A percentile compares a stretch with the other conserved stretches of the same genome.
Evolutionary conservation across 306 rosid genomes (phyloP).

Genomic region (Medicago ruthenica): DNA sequence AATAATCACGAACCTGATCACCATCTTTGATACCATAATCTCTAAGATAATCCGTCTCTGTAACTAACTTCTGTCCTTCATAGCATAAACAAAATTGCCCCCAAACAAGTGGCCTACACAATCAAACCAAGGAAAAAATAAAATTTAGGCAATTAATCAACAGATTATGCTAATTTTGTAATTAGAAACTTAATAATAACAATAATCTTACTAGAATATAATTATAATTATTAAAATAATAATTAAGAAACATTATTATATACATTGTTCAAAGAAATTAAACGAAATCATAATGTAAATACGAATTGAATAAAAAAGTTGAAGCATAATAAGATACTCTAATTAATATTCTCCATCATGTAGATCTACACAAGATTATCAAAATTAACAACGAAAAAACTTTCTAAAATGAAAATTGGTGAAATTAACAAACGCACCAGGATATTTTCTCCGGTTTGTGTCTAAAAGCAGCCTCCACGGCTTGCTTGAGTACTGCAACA

Average conservation of each 20-base stretch:
- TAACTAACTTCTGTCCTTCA: slow-evolving; percentile 66
- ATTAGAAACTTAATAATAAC: background rate
- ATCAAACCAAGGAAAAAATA: slow-evolving; percentile 24
- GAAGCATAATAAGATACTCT: background rate
- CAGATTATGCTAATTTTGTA: slow-evolving; percentile 14
- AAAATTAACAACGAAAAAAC: background rate
- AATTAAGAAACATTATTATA: background rate
- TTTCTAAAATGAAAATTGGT: slow-evolving; percentile 5
- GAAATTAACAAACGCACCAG: slow-evolving; percentile 59
- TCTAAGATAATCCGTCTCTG: slow-evolving; percentile 57
- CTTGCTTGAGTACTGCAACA: slow-evolving; percentile 66
- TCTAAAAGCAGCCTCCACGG: slow-evolving; percentile 72
- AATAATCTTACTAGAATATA: background rate
- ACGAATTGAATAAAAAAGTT: slow-evolving; percentile 1
- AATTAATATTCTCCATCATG: background rate
- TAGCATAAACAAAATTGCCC: slow-evolving; percentile 85
- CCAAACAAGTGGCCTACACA: slow-evolving; percentile 83
- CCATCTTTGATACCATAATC: slow-evolving; percentile 77
- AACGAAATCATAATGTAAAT: background rate
- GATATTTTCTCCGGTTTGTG: slow-evolving; percentile 74
- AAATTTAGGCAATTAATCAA: background rate
- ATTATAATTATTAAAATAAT: background rate
- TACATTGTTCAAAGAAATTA: background rate
- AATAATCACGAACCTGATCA: slow-evolving; percentile 70
- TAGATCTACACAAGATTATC: background rate